phyloP scores from a whole-genome alignment of 1,284 basidiomycete genomes.

The Heterobasidion parviporum region DNA sequence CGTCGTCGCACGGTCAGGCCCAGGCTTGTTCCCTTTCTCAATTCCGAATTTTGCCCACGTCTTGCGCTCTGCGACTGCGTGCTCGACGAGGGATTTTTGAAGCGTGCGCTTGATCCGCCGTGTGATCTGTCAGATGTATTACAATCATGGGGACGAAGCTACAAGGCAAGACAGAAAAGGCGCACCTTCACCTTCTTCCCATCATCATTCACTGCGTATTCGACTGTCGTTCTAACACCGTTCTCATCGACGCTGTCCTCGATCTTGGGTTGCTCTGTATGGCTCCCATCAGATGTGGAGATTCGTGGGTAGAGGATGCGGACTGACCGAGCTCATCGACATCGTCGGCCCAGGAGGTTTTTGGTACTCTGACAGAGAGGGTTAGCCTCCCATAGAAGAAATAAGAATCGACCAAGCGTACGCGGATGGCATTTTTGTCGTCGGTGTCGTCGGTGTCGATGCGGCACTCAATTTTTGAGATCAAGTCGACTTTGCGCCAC shows the following conservation, averaged over 20 bases:
- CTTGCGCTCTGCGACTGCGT: conserved; percentile 89
- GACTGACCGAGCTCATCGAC: conserved; percentile 63
- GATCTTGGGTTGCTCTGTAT: conserved; percentile 31
- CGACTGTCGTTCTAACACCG: conserved; percentile 81
- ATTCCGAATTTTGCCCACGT: conserved; percentile 92
- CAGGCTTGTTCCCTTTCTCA: conserved; percentile 83
- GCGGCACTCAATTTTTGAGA: neutral
- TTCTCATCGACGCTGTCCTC: conserved; percentile 80
- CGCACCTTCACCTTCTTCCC: conserved; percentile 92
- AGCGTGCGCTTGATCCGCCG: conserved; percentile 83
- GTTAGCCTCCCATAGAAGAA: neutral
- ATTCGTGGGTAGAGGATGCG: neutral
- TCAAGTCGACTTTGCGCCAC: neutral
- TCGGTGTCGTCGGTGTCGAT: neutral
- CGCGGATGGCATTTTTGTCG: conserved; percentile 2
- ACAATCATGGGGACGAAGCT: neutral
- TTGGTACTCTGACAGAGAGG: conserved; percentile 19
- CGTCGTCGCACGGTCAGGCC: conserved; percentile 92
- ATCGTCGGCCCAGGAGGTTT: conserved; percentile 81
- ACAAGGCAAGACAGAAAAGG: neutral
- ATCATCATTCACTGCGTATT: conserved; percentile 84
- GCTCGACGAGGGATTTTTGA: conserved; percentile 90
- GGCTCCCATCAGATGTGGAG: neutral
- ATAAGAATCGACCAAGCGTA: neutral
- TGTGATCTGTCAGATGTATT: conserved; percentile 51